Evolutionary conservation across 306 rosid species (phyloP).

Genomic region (Arachis hypogaea): DNA sequence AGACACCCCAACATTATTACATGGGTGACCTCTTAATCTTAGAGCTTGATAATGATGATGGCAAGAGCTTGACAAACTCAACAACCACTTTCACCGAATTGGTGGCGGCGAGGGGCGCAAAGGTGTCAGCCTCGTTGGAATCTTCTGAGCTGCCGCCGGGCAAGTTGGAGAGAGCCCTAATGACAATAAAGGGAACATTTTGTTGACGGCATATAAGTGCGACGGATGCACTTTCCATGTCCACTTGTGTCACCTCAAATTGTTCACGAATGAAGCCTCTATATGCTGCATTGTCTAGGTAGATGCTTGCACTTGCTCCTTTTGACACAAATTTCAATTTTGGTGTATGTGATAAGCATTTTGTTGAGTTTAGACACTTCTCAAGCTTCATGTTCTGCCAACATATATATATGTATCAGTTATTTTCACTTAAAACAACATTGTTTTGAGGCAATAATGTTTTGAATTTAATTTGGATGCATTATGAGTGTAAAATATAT

Average conservation of each 20-base stretch:
- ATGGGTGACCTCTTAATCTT: neutral
- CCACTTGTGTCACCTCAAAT: conserved; percentile 55
- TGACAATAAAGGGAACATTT: conserved; percentile 52
- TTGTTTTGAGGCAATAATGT: too few species aligned
- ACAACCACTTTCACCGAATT: conserved; percentile 52
- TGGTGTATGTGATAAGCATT: conserved; percentile 55
- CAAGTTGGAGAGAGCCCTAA: conserved; percentile 58
- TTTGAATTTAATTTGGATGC: too few species aligned
- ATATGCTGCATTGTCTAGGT: conserved; percentile 59
- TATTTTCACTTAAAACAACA: too few species aligned
- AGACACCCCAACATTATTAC: neutral
- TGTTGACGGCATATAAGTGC: conserved; percentile 61
- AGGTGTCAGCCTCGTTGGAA: conserved; percentile 58
- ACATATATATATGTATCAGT: neutral
- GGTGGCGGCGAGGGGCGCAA: conserved; percentile 49
- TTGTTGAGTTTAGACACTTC: conserved; percentile 54
- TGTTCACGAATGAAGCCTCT: conserved; percentile 50
- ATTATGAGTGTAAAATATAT: too few species aligned
- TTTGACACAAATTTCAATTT: conserved; percentile 49
- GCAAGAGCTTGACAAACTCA: conserved; percentile 51
- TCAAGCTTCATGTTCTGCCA: conserved; percentile 47
- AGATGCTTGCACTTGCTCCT: conserved; percentile 59
- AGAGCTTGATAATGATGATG: conserved; percentile 10
- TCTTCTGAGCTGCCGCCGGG: conserved; percentile 57
- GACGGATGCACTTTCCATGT: conserved; percentile 58